Conservation (phyloP, 2,329 filamentous ascomycete genomes). For the Beauveria sp. region DNA sequence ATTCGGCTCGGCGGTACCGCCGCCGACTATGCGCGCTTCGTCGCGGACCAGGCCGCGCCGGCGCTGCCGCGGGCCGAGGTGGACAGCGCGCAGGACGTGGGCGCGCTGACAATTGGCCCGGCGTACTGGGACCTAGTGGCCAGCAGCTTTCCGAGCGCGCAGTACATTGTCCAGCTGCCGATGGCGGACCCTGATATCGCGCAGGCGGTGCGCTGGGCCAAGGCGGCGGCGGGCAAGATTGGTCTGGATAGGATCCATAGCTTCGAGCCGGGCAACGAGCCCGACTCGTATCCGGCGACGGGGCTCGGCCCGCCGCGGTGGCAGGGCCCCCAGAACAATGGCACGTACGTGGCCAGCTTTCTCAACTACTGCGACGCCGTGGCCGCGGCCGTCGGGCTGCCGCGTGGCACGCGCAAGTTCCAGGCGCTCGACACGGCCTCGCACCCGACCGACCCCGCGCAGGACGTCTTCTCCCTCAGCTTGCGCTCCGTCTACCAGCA, state of each 20-base stretch:
- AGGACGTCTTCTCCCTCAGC: slow-evolving; percentile 8
- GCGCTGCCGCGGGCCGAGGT: slow-evolving; percentile 26
- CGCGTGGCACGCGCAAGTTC: slow-evolving; percentile 22
- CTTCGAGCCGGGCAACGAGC: slow-evolving; percentile 29
- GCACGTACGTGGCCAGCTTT: slow-evolving; percentile 28
- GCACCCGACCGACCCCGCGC: slow-evolving; percentile 12
- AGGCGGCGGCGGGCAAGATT: slow-evolving; percentile 21
- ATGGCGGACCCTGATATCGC: slow-evolving; percentile 27
- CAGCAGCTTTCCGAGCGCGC: slow-evolving; percentile 23
- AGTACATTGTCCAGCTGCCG: slow-evolving; percentile 28
- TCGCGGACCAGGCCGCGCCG: slow-evolving; percentile 22
- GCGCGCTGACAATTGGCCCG: slow-evolving; percentile 26
- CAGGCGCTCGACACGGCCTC: slow-evolving; percentile 27
- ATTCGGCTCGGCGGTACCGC: slow-evolving; percentile 29
- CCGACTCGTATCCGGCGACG: slow-evolving; percentile 24
- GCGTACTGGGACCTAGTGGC: slow-evolving; percentile 24
- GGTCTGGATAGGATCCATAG: slow-evolving; percentile 26
- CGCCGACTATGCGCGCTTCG: slow-evolving; percentile 27
- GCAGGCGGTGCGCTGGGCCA: slow-evolving; percentile 26
- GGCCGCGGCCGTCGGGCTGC: slow-evolving; percentile 18
- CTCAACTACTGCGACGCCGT: slow-evolving; percentile 26
- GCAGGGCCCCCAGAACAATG: slow-evolving; percentile 25
- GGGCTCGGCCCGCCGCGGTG: slow-evolving; percentile 25
- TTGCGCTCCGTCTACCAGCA: not conserved
- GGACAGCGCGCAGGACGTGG: slow-evolving; percentile 26